Evolutionary conservation across 2,329 filamentous ascomycete genomes (phyloP).

Genomic region (Apiospora marii): DNA sequence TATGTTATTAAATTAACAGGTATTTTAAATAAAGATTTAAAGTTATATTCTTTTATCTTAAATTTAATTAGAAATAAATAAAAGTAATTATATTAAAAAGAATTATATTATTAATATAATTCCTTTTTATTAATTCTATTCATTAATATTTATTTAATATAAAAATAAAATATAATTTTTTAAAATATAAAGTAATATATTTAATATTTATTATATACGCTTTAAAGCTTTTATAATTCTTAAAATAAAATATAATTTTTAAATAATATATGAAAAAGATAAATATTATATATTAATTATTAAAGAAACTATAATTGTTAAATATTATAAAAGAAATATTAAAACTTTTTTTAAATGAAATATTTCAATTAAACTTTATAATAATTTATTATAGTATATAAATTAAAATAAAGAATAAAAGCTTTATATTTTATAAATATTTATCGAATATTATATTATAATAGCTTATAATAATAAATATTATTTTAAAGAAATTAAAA

Average conservation of each 20-base stretch:
- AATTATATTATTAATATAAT: background rate
- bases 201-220: background rate
- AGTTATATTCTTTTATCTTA: constrained; percentile 26
- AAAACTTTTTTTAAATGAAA: too few species aligned
- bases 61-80: background rate
- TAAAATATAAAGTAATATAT: background rate
- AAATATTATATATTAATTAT: background rate
- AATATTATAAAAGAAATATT: too few species aligned
- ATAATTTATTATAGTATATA: too few species aligned
- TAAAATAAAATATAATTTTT: background rate
- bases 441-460: too few species aligned
- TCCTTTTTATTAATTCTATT: background rate
- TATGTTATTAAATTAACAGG: background rate
- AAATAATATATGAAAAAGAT: background rate
- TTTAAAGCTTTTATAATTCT: background rate
- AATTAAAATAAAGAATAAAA: too few species aligned
- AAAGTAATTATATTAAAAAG: background rate
- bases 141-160: background rate
- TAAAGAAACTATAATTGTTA: background rate
- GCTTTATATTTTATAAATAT: too few species aligned
- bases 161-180: background rate
- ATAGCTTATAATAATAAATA: too few species aligned
- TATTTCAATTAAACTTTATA: too few species aligned
- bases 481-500: too few species aligned
- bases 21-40: background rate